A percentile compares a stretch with the other conserved stretches of the same genome.
Evolutionary conservation across 2,329 filamentous ascomycete species (phyloP).

Genomic region (Phialocephala subalpina): DNA sequence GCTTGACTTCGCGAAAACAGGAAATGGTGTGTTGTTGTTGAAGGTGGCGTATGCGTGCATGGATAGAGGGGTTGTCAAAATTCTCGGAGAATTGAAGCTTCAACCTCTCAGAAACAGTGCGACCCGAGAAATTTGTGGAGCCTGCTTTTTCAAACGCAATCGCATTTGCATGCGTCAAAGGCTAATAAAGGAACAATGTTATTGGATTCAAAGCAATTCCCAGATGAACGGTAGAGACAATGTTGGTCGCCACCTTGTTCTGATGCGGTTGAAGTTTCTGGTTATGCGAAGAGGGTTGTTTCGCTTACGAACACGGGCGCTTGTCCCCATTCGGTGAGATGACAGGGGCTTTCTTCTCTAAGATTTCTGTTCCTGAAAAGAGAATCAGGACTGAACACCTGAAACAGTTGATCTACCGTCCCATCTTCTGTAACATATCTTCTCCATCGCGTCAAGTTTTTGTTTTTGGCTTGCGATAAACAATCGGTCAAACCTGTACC

Average conservation of each 20-base stretch:
- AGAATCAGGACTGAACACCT: background rate
- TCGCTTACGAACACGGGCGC: background rate
- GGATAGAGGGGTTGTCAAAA: background rate
- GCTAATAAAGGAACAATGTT: background rate
- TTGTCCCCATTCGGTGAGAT: too few species aligned
- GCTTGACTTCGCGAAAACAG: background rate
- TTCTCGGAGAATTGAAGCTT: too few species aligned
- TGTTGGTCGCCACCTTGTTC: background rate
- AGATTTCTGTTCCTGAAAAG: background rate
- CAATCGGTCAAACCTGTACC: too few species aligned
- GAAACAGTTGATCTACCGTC: background rate
- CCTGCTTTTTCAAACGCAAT: background rate
- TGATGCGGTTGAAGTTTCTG: background rate
- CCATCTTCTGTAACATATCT: background rate
- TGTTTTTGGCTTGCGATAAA: too few species aligned
- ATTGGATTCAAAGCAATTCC: background rate
- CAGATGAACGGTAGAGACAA: background rate
- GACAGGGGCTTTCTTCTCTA: background rate
- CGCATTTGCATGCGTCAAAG: background rate
- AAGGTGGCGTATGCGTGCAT: background rate
- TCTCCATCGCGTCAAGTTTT: too few species aligned
- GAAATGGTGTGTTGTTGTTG: background rate
- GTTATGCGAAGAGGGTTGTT: background rate
- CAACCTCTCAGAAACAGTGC: background rate
- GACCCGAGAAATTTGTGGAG: background rate